Base-by-base conservation (phyloP, 2,329 filamentous ascomycete genomes). In the Macroventuria anomochaeta region DNA sequence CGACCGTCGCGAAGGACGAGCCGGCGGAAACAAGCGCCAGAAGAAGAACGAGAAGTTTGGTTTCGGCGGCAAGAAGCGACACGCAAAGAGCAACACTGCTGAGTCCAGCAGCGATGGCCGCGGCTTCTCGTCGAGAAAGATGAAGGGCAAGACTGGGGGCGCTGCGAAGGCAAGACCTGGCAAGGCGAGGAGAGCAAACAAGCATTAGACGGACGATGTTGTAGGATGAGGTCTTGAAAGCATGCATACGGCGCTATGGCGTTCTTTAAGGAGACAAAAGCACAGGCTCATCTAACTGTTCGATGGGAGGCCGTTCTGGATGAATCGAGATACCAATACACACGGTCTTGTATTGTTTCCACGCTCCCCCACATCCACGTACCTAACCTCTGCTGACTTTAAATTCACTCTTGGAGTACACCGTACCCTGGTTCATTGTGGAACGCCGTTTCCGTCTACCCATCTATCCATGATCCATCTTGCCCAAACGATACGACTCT, bases 21-120 rank as follows among this genome's bases (percentile, higher is more conserved):
- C 64, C 13, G 69, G 73, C 32, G 89, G 87, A 71, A 68, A 74
- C 59, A 97, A 97, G 81, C 88, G 95, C 56, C 85, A 89, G 74
- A 96, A 96, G 86, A 96, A 96, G 81, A 88, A 99, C 73, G 84
- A 90, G 62, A 97, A 96, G 80, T 97, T 88, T 74, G 95, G 95
- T 20, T 96, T 93, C 70, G 95, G 95, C 56, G 95, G 95, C 66
- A 97, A 96, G 86, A 99, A 99, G 83, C 83, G 89, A 49, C 87
- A 92, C 73, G 78, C 83, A 51, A 99, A 99, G 85, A 96, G 92
- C 57, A 91, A 91, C 64, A 93, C 97, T 76, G 92, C 93, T 41
- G 73, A 83, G 58, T 96, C 90, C 61, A 92, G 87, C 39, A 88
- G 85, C 57, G 95, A 99, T 74, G 78, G 96, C 64, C 85, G 85